Percentiles rank a stretch among this genome's conserved stretches.
Conservation (phyloP, 2,329 filamentous ascomycete genomes). For the Alternaria gansuensis region DNA sequence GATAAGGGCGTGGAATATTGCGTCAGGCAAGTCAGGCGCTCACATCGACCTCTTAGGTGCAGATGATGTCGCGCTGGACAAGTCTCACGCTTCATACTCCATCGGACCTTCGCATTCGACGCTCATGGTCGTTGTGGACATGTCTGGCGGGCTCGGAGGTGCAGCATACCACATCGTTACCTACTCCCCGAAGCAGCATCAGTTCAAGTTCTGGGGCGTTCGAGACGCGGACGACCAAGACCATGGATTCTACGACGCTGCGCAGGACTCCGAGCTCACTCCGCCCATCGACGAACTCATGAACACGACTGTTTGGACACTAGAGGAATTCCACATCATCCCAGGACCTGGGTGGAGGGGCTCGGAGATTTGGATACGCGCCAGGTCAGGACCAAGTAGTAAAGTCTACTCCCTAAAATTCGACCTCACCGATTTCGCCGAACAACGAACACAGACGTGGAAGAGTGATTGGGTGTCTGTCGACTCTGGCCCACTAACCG, state of each 20-base stretch:
- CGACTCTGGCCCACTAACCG: slow-evolving; percentile 53
- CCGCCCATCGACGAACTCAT: slow-evolving; percentile 66
- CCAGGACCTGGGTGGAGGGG: slow-evolving; percentile 51
- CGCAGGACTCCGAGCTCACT: slow-evolving; percentile 68
- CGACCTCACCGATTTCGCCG: slow-evolving; percentile 68
- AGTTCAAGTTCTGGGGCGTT: slow-evolving; percentile 93
- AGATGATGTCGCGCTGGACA: slow-evolving; percentile 65
- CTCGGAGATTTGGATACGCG: slow-evolving; percentile 59
- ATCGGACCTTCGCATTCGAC: slow-evolving; percentile 82
- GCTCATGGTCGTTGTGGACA: slow-evolving; percentile 75
- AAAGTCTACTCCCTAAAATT: slow-evolving; percentile 78
- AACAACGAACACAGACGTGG: slow-evolving; percentile 75
- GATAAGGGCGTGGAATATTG: slow-evolving; percentile 87
- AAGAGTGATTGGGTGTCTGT: slow-evolving; percentile 59
- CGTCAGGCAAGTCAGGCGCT: slow-evolving; percentile 78
- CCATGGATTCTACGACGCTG: slow-evolving; percentile 75
- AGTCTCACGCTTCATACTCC: slow-evolving; percentile 71
- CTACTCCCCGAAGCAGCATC: slow-evolving; percentile 86
- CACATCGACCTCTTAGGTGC: slow-evolving; percentile 80
- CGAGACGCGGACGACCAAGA: slow-evolving; percentile 66
- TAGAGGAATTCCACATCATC: slow-evolving; percentile 59
- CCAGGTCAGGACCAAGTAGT: slow-evolving; percentile 65
- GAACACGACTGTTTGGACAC: slow-evolving; percentile 61
- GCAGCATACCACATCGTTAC: slow-evolving; percentile 73
- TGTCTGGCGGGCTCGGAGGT: slow-evolving; percentile 58